Evolutionary conservation across 805 yeast genomes (phyloP).

Genomic region (Metschnikowia picachoensis): DNA sequence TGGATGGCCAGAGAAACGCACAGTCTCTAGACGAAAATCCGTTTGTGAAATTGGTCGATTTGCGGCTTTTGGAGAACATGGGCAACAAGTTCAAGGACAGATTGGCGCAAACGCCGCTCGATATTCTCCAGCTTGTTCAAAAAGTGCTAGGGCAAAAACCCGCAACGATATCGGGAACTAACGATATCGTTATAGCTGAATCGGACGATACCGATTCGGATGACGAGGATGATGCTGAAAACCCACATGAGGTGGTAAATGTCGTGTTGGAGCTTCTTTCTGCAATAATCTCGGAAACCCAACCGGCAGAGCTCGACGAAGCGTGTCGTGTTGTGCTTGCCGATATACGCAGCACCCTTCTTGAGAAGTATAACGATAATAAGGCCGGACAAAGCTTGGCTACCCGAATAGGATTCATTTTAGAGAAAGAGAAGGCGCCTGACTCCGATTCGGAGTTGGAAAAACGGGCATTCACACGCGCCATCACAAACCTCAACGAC

Average conservation of each 20-base stretch:
- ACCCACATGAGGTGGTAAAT: constrained; percentile 29
- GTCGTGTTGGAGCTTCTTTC: constrained; percentile 34
- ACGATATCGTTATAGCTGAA: background rate
- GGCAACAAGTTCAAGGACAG: constrained; percentile 55
- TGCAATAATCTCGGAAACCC: constrained; percentile 32
- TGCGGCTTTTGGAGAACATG: constrained; percentile 61
- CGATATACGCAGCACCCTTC: constrained; percentile 24
- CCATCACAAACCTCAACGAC: constrained; percentile 67
- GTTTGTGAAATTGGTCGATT: constrained; percentile 51
- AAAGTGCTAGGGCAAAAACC: constrained; percentile 24
- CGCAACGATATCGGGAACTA: background rate
- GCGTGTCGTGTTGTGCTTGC: constrained; percentile 25
- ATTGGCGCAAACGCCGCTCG: constrained; percentile 52
- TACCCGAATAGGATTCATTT: constrained; percentile 26
- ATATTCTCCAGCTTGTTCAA: constrained; percentile 44
- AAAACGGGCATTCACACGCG: constrained; percentile 46
- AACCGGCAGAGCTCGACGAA: constrained; percentile 24
- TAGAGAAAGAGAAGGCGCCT: constrained; percentile 26
- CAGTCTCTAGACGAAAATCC: constrained; percentile 38
- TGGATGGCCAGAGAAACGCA: constrained; percentile 23
- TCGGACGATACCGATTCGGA: constrained; percentile 22
- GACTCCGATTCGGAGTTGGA: constrained; percentile 30
- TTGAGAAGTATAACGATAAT: constrained; percentile 5
- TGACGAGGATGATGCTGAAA: constrained; percentile 16
- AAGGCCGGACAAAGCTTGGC: constrained; percentile 21